phyloP scores from a whole-genome alignment of 176 grass and related monocot genomes.

The Oropetium thomaeum region DNA sequence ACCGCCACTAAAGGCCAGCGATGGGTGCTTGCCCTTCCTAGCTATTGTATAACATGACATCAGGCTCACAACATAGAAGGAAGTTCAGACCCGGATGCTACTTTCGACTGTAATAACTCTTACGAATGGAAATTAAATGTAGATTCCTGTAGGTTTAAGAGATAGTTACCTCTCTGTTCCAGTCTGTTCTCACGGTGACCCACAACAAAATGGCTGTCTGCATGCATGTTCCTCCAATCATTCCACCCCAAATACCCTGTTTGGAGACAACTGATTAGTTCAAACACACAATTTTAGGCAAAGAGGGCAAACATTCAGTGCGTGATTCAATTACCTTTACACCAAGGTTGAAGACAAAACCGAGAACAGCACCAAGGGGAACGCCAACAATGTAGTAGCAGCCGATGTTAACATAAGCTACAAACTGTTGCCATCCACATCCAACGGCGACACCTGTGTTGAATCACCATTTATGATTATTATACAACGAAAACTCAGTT shows the following conservation, averaged over 20 bases:
- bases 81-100: not conserved
- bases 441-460: constrained; percentile 82
- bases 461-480: not conserved
- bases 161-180: constrained; percentile 58
- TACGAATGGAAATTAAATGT: not conserved
- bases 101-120: not conserved
- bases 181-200: constrained; percentile 66
- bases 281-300: not conserved
- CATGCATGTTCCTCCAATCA: constrained; percentile 75
- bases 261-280: not conserved
- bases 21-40: not conserved
- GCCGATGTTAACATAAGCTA: constrained; percentile 86
- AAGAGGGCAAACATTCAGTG: not conserved
- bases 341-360: constrained; percentile 64
- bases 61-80: not conserved
- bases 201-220: constrained; percentile 65
- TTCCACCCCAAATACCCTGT: constrained; percentile 80
- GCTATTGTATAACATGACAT: not conserved
- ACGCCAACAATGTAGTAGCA: constrained; percentile 86
- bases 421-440: constrained; percentile 92
- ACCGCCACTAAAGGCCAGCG: too few relatives aligned
- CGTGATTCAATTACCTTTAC: constrained; percentile 48
- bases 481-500: not conserved
- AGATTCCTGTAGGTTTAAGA: not conserved
- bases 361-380: constrained; percentile 62